These are phyloP conservation scores for Cyclaneusma minus DNA, from an alignment of 2,329 filamentous ascomycete species.

Conservation along the genomic window DNA sequence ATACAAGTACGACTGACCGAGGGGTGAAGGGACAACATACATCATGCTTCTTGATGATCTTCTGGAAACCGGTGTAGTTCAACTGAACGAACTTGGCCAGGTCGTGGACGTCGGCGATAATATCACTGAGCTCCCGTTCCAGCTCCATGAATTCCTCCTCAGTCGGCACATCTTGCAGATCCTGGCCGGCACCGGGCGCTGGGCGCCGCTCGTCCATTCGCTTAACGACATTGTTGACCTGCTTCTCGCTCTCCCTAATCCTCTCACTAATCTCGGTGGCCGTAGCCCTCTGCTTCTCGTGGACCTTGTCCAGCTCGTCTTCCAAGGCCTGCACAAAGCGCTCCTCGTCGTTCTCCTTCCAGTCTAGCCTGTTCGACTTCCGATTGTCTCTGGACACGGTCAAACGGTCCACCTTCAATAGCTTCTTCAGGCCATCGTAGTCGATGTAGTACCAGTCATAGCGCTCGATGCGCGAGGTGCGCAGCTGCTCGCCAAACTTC, in stretches of 20 bases:
- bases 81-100: conserved; percentile 95
- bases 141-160: conserved; percentile 91
- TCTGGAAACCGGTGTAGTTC: conserved; percentile 98
- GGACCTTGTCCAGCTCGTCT: conserved; percentile 89
- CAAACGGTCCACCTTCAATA: conserved; percentile 62
- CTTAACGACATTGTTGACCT: conserved; percentile 76
- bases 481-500: conserved; percentile 93
- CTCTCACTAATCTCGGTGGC: conserved; percentile 86
- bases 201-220: conserved; percentile 50
- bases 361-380: conserved; percentile 43
- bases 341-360: conserved; percentile 86
- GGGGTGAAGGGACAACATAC: conserved; percentile 31
- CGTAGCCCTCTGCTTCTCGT: conserved; percentile 94
- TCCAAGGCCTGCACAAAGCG: conserved; percentile 78
- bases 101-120: conserved; percentile 97
- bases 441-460: conserved; percentile 98
- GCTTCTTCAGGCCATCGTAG: conserved; percentile 83
- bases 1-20: not conserved
- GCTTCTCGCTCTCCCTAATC: conserved; percentile 74
- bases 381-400: conserved; percentile 27
- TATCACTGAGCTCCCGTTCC: conserved; percentile 89
- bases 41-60: conserved; percentile 99
- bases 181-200: conserved; percentile 17
- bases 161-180: conserved; percentile 47
- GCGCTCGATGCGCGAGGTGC: conserved; percentile 88